Evolutionary conservation across 208 protist species (phyloP), one percentile per base, ranked within the genome.

Genomic region (Trypanosomatidae sp.): DNA sequence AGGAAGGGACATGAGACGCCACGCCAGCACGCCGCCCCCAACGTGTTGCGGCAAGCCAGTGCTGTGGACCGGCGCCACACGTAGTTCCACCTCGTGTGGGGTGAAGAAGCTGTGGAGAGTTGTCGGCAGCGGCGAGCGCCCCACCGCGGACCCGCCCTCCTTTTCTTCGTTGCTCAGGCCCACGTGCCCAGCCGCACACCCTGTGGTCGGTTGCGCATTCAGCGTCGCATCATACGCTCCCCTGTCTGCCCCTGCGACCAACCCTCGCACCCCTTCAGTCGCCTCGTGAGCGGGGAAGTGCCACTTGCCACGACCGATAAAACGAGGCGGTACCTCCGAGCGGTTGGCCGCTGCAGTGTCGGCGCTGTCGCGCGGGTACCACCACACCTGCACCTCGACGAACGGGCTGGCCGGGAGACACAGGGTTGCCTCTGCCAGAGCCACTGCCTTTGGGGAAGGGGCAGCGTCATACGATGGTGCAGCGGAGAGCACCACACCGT

Each of bases 341-440:
- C 8, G 25, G 50, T 36, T 10, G 58, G 28, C 52, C 13, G 50
- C 41, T 36, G 49, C 36, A 28, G n/a, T 46, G 15, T 22, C 12
- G 2, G 33, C 52, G 43, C 52, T 19, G 9, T 58, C 13, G 15
- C 25, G 44, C 33, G 76, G 69, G 22, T 71, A 71, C 76, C 76
- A 80, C 76, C 76, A 80, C 33, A 80, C 30, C 56, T 74, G 60
- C 25, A 75, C 72, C 41, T 62, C 49, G 10, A 75, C 33, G 10
- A 12, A n/a, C 8, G 52, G 76, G 43, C 56, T 75, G 12, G 69
- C 69, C 8, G 76, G 76, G 22, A 80, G 44, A 59, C 65, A 80
- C 43, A 74, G 36, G 6, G 55, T 52, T 36, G 76, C 44, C 76
- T 80, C 76, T 50, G 25, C 33, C 33, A 47, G 6, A 9, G 66